Evolutionary conservation across 1,139 yeast species (phyloP).

Genomic region (Kluyveromyces sp.): DNA sequence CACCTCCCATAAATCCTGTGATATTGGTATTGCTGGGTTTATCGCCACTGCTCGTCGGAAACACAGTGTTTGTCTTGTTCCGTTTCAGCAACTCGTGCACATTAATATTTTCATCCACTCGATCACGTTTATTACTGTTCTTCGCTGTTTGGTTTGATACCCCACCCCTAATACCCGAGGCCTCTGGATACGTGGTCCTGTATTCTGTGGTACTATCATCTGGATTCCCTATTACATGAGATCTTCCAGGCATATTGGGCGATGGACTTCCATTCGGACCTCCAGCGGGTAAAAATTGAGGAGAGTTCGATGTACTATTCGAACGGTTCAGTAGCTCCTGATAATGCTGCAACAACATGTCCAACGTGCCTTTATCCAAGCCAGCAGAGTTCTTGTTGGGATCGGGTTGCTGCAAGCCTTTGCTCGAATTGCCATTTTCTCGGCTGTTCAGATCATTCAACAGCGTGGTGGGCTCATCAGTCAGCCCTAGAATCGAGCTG

Average conservation of each 20-base stretch:
- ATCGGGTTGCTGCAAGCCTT: constrained; percentile 2
- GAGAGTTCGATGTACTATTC: constrained; percentile 13
- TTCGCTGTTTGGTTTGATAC: constrained; percentile 9
- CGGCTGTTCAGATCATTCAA: constrained; percentile 15
- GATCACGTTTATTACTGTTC: constrained; percentile 14
- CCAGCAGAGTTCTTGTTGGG: constrained; percentile 8
- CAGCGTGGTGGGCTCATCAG: constrained; percentile 23
- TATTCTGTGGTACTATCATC: constrained; percentile 38
- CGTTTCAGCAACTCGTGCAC: constrained; percentile 19
- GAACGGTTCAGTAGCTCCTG: constrained; percentile 21
- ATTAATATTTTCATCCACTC: constrained; percentile 18
- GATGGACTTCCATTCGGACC: constrained; percentile 5
- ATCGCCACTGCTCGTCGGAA: constrained; percentile 6
- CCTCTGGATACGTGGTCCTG: constrained; percentile 47
- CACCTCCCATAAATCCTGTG: not conserved
- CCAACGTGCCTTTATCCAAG: constrained; percentile 21
- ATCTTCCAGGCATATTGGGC: constrained; percentile 9
- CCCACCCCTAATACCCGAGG: constrained; percentile 12
- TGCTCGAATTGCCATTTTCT: not conserved
- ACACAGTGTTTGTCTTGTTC: constrained; percentile 11
- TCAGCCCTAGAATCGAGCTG: constrained; percentile 18
- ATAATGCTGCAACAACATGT: constrained; percentile 25
- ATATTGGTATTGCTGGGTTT: constrained; percentile 8
- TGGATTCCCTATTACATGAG: constrained; percentile 33
- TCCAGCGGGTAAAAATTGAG: constrained; percentile 8